Conservation (phyloP, 352 stramenopile genomes). For the Pythium insidiosum region DNA sequence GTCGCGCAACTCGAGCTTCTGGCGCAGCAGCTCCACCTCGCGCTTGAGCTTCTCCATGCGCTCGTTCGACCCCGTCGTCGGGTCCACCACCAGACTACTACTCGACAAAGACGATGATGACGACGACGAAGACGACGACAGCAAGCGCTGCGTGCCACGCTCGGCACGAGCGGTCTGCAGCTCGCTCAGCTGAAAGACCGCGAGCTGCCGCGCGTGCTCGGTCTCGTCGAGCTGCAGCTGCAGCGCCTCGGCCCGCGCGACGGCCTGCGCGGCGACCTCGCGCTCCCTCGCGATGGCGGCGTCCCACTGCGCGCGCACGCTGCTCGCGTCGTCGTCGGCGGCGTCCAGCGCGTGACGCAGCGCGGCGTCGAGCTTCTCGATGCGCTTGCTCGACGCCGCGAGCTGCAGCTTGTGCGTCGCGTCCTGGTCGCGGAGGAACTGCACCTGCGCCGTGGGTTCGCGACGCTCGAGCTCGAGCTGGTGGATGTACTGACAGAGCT, state of each 20-base stretch:
- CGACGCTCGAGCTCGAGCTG: slow-evolving; percentile 37
- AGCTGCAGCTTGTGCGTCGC: slow-evolving; percentile 27
- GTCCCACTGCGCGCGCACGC: slow-evolving; percentile 7
- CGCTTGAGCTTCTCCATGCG: slow-evolving; percentile 59
- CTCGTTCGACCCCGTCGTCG: slow-evolving; percentile 20
- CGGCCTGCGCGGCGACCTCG: slow-evolving; percentile 24
- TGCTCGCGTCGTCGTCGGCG: slow-evolving; percentile 8
- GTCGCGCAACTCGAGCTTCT: slow-evolving; percentile 39
- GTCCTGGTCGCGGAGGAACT: slow-evolving; percentile 27
- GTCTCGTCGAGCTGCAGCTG: slow-evolving; percentile 43
- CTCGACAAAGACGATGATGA: not conserved
- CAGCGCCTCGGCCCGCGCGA: slow-evolving; percentile 25
- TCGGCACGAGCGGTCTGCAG: slow-evolving; percentile 31
- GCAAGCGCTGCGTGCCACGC: slow-evolving; percentile 8
- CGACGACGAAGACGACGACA: slow-evolving; percentile 1
- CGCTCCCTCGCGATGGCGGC: slow-evolving; percentile 18
- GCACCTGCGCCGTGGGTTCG: slow-evolving; percentile 30
- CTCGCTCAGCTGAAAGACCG: slow-evolving; percentile 58
- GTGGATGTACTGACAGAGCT: slow-evolving; percentile 45
- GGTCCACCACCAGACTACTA: slow-evolving; percentile 7
- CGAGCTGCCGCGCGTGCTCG: slow-evolving; percentile 43
- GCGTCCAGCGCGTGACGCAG: slow-evolving; percentile 19
- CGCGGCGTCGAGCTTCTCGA: slow-evolving; percentile 32
- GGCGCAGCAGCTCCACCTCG: slow-evolving; percentile 52
- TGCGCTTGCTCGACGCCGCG: slow-evolving; percentile 12